Percentiles rank a stretch among this genome's conserved stretches.
Conservation (phyloP, 2,329 filamentous ascomycete species). For the Penicillium sp. region DNA sequence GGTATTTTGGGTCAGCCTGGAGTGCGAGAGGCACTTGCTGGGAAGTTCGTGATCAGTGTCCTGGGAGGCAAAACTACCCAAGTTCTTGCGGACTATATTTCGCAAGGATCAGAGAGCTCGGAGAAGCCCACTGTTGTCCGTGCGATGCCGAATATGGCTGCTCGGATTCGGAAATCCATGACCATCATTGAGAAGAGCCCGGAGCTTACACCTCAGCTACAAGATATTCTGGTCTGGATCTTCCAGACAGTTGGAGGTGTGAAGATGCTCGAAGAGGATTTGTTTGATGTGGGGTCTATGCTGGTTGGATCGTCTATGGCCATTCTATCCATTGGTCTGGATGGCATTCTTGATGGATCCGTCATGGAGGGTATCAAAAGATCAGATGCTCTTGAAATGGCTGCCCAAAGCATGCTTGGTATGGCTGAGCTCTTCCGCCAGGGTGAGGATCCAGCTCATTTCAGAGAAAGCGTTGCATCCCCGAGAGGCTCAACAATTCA, state of each 20-base stretch:
- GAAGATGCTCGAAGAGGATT: constrained; percentile 50
- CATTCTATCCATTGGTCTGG: constrained; percentile 59
- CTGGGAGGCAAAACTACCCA: constrained; percentile 48
- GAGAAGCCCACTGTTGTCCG: constrained; percentile 32
- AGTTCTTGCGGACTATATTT: constrained; percentile 33
- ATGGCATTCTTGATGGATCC: constrained; percentile 60
- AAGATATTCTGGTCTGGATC: constrained; percentile 38
- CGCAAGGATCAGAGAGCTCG: constrained; percentile 11
- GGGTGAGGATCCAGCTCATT: constrained; percentile 61
- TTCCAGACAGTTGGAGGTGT: constrained; percentile 53
- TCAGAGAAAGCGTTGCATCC: constrained; percentile 58
- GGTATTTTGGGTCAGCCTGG: constrained; percentile 38
- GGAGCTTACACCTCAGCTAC: constrained; percentile 43
- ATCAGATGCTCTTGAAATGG: constrained; percentile 62
- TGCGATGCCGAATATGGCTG: constrained; percentile 48
- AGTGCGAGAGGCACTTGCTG: constrained; percentile 40
- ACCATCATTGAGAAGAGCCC: constrained; percentile 52
- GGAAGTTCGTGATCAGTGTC: constrained; percentile 54
- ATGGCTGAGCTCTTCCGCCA: constrained; percentile 58
- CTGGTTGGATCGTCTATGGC: constrained; percentile 63
- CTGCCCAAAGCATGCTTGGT: constrained; percentile 61
- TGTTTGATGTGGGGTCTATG: constrained; percentile 59
- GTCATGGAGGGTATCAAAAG: constrained; percentile 64
- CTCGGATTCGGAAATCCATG: constrained; percentile 43
- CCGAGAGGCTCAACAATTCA: constrained; percentile 64